Evolutionary conservation across 768 basidiomycete species (phyloP).

Genomic region (Tephrocybe sp.): DNA sequence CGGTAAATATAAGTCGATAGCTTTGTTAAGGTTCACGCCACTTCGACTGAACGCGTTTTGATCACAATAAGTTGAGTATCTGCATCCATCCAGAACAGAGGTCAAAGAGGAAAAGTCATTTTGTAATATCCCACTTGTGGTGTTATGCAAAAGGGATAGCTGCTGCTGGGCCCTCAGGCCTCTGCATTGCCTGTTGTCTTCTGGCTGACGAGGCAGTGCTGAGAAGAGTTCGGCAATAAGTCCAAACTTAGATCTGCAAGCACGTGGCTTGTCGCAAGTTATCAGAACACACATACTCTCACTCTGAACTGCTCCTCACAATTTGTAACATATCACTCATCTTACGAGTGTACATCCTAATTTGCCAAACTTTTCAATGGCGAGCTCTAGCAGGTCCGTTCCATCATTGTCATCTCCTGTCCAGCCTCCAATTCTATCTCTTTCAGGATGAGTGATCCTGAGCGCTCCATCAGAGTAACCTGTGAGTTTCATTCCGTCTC

Average conservation of each 20-base stretch:
- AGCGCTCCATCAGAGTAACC: conserved; percentile 49
- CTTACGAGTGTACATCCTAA: no score
- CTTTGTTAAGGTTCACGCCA: no score
- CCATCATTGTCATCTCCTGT: neutral
- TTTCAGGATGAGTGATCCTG: conserved; percentile 45
- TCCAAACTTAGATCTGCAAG: neutral
- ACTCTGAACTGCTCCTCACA: neutral
- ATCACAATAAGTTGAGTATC: no score
- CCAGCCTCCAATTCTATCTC: conserved; percentile 14
- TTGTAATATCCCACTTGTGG: no score
- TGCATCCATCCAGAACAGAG: no score
- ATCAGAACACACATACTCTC: neutral
- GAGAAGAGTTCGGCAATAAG: neutral
- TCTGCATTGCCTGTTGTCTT: no score
- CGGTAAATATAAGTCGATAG: no score
- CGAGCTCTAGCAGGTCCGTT: conserved; percentile 34
- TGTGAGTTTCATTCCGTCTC: conserved; percentile 31
- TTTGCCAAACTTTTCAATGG: conserved; percentile 8
- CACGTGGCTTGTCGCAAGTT: conserved; percentile 18
- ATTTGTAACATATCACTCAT: neutral
- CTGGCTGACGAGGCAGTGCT: neutral
- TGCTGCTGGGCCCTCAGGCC: no score
- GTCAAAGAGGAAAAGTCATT: no score
- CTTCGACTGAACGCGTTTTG: no score
- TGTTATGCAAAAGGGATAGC: no score